Evolutionary conservation across 2,329 filamentous ascomycete genomes (phyloP).

Genomic region (Fusarium sp.): DNA sequence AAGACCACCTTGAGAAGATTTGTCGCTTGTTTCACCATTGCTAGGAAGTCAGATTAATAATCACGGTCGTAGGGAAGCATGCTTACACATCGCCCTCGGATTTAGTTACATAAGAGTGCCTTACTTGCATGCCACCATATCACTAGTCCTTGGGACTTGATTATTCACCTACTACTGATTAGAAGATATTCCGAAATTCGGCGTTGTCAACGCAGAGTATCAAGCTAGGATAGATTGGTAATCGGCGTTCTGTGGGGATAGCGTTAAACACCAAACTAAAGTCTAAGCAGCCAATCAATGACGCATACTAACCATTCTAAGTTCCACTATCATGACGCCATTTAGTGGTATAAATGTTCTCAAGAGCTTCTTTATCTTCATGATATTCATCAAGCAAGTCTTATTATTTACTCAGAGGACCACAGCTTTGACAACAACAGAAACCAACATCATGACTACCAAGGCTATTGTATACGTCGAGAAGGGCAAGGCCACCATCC

Average conservation of each 20-base stretch:
- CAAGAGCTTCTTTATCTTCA: not conserved
- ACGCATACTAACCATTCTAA: not conserved
- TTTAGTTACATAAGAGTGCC: not conserved
- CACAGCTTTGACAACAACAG: not conserved
- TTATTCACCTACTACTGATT: too few relatives aligned
- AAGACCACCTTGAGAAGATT: not conserved
- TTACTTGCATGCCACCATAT: not conserved
- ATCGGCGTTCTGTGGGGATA: not conserved
- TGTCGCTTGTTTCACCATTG: not conserved
- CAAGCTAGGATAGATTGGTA: conserved; percentile 8
- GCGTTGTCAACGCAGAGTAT: not conserved
- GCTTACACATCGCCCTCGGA: not conserved
- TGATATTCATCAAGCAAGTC: not conserved
- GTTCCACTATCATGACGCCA: not conserved
- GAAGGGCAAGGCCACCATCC: conserved; percentile 11
- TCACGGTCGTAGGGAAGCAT: too few relatives aligned
- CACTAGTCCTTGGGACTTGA: too few relatives aligned
- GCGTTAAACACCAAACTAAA: not conserved
- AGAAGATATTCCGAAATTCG: not conserved
- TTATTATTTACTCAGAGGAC: not conserved
- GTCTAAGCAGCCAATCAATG: not conserved
- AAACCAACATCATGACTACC: conserved; percentile 3
- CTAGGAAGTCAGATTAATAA: not conserved
- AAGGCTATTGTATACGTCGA: conserved; percentile 16
- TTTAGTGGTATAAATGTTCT: not conserved